Conservation (phyloP, 2,329 filamentous ascomycete genomes). For the Setomelanomma holmii region DNA sequence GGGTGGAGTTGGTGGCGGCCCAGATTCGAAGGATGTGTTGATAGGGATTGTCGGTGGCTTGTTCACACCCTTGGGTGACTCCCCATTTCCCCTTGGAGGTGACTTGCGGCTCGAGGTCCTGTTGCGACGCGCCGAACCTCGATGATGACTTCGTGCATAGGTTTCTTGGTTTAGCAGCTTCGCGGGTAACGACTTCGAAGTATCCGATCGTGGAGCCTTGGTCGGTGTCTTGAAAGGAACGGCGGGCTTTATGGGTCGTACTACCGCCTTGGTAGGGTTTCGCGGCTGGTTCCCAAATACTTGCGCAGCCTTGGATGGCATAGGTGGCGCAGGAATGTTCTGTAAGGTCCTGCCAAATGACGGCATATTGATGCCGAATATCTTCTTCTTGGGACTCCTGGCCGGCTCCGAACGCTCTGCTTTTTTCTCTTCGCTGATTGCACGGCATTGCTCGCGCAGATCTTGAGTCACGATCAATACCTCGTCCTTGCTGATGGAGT, state of each 20-base stretch:
- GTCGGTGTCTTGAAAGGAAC: constrained; percentile 14
- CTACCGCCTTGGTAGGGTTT: constrained; percentile 16
- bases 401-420: constrained; percentile 11
- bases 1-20: constrained; percentile 50
- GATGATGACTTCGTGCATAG: constrained; percentile 12
- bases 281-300: constrained; percentile 41
- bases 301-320: constrained; percentile 39
- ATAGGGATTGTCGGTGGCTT: neutral
- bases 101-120: constrained; percentile 12
- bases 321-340: constrained; percentile 11
- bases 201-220: constrained; percentile 30
- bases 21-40: constrained; percentile 15
- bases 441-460: constrained; percentile 26
- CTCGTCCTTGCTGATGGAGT: constrained; percentile 9
- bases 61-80: constrained; percentile 9
- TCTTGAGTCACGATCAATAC: constrained; percentile 29
- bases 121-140: constrained; percentile 3
- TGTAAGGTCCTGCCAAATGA: constrained; percentile 28
- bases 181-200: constrained; percentile 31
- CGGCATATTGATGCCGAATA: constrained; percentile 46
- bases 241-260: constrained; percentile 24
- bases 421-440: constrained; percentile 17
- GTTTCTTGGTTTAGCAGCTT: constrained; percentile 23
- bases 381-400: constrained; percentile 52
- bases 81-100: constrained; percentile 11